A percentile compares a stretch with the other conserved stretches of the same genome.
phyloP scores from a whole-genome alignment of 768 basidiomycete genomes.

The Phlebiopsis gigantea region DNA sequence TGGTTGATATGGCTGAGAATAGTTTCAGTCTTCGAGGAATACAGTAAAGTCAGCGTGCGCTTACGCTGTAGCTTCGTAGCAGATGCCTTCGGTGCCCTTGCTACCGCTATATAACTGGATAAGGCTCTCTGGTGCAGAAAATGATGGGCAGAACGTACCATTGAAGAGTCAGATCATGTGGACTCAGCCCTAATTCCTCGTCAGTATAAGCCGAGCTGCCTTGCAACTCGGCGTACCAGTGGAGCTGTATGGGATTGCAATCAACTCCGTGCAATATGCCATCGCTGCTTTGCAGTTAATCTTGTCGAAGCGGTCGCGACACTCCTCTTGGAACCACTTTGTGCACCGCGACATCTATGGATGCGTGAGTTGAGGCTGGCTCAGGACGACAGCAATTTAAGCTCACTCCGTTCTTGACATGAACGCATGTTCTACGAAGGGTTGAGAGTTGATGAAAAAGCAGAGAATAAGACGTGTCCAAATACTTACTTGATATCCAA shows the following conservation, averaged over 20 bases:
- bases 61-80: background rate
- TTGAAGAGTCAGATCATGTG: conserved; percentile 66
- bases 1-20: conserved; percentile 41
- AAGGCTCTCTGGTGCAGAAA: background rate
- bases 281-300: conserved; percentile 38
- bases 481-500: conserved; percentile 37
- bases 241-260: conserved; percentile 22
- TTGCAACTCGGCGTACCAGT: conserved; percentile 24
- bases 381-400: background rate
- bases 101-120: background rate
- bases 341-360: conserved; percentile 40
- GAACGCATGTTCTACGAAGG: conserved; percentile 30
- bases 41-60: background rate
- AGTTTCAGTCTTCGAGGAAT: background rate
- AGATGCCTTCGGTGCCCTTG: background rate
- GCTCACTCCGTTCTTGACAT: conserved; percentile 39
- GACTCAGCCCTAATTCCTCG: conserved; percentile 35
- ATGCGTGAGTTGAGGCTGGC: background rate
- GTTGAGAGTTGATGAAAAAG: background rate
- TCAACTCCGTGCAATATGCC: conserved; percentile 31
- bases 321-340: conserved; percentile 31
- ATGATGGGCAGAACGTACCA: conserved; percentile 45
- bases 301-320: conserved; percentile 37
- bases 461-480: background rate
- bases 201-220: background rate